These are phyloP conservation scores for Santalum album DNA, from an alignment of 164 flowering plant species.

Conservation along the genomic window DNA sequence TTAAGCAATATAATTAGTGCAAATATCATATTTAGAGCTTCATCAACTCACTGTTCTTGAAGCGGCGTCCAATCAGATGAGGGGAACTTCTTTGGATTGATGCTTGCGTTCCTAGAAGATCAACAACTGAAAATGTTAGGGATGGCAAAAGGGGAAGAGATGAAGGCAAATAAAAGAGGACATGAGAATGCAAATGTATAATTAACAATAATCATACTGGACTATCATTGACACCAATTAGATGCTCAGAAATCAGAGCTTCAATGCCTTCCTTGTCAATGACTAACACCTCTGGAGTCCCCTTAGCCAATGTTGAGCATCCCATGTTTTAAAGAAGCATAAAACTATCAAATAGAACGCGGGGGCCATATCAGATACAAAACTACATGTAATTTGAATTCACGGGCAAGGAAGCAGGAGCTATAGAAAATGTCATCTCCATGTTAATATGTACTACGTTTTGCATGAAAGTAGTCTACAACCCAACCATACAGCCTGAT, in stretches of 20 bases:
- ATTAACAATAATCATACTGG: conserved; percentile 38
- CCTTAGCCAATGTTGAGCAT: conserved; percentile 66
- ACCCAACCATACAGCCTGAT: no score
- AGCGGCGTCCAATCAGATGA: conserved; percentile 80
- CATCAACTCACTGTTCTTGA: conserved; percentile 94
- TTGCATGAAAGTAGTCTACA: no score
- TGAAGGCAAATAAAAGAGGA: not conserved
- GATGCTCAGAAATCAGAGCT: conserved; percentile 68
- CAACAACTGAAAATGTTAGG: no score
- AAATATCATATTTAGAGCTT: conserved; percentile 84
- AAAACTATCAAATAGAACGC: not conserved
- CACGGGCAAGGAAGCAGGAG: not conserved
- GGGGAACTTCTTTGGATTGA: conserved; percentile 60
- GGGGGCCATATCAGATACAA: not conserved
- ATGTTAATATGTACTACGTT: conserved; percentile 39
- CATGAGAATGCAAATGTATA: not conserved
- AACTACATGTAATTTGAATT: not conserved
- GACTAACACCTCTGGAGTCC: conserved; percentile 86
- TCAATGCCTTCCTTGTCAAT: conserved; percentile 97
- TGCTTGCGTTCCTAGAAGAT: conserved; percentile 38
- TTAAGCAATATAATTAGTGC: conserved; percentile 78
- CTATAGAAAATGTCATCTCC: not conserved
- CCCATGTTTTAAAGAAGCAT: conserved; percentile 31
- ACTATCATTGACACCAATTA: conserved; percentile 70
- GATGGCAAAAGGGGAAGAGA: not conserved